phyloP scores from a whole-genome alignment of 2,329 filamentous ascomycete species.

The Phyllosticta citrichinensis region DNA sequence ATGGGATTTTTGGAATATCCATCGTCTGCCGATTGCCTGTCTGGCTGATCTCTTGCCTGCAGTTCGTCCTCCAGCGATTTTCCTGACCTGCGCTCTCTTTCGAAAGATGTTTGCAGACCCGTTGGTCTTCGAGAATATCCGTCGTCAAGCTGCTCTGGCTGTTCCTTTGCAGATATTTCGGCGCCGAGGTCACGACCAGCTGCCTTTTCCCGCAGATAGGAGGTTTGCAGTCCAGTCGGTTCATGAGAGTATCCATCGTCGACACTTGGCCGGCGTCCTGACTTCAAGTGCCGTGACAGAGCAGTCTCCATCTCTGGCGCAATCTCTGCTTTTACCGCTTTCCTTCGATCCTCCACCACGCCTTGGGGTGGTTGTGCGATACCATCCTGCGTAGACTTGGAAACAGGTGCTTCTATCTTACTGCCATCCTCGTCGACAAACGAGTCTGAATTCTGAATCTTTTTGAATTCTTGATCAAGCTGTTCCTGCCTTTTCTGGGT shows the following conservation, averaged over 20 bases:
- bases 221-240: slow-evolving; percentile 14
- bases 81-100: slow-evolving; percentile 9
- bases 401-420: not conserved
- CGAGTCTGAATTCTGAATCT: slow-evolving; percentile 8
- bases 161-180: slow-evolving; percentile 1
- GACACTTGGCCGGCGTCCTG: not conserved
- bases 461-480: slow-evolving; percentile 21
- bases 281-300: not conserved
- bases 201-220: slow-evolving; percentile 12
- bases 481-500: slow-evolving; percentile 13
- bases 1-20: slow-evolving; percentile 9
- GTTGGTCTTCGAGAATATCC: slow-evolving; percentile 11
- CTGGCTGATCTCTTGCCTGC: not conserved
- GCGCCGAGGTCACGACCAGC: slow-evolving; percentile 4
- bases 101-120: slow-evolving; percentile 15
- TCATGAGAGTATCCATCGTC: slow-evolving; percentile 2
- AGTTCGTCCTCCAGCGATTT: slow-evolving; percentile 1
- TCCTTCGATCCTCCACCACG: not conserved
- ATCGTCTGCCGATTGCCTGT: not conserved
- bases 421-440: not conserved
- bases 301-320: slow-evolving; percentile 6
- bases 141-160: slow-evolving; percentile 5
- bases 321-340: not conserved
- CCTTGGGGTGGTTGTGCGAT: not conserved
- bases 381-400: not conserved